Evolutionary conservation across 768 basidiomycete species (phyloP), one percentile per base, ranked within the genome.

Genomic region (Boletus barrowsii): DNA sequence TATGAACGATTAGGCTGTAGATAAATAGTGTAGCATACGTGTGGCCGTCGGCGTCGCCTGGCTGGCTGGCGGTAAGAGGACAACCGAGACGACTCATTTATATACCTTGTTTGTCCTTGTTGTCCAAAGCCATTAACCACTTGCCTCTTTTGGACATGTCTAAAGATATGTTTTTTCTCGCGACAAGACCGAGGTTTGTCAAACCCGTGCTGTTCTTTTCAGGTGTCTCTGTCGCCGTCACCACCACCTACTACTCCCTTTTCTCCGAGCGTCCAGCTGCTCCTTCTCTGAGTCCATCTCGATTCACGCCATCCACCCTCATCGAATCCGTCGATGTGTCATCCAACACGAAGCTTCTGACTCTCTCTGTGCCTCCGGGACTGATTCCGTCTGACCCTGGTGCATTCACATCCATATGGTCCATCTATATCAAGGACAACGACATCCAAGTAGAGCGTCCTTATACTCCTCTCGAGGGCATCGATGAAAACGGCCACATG

Each of bases 381-480:
- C 61, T 76, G 4, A 60, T 80, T 51, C 74, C 65, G 4, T 51
- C 44, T 9, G 46, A 52, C 24, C 55, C 56, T 35, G 26, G 55
- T 26, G 42, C 45, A 5, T 50, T 75, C 73, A 51, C 56, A 55
- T 55, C 81, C 78, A 82, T 91, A 54, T 93, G 84, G 81, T 88
- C 88, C 37, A 73, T 93, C 13, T 93, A 78, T 68, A 75, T 93
- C 66, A 93, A 93, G 66, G 89, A 93, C 65, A 86, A 87, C 58
- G 91, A 92, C 61, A 91, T 93, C 20, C 91, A 93, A 69, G 88
- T 93, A 32, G 91, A 93, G 63, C 72, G 91, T 50, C 84, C 89
- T 13, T 93, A 93, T 64, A 93, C 92, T 5, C 91, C 91, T 5
- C 72, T 93, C 45, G 76, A 83, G 56, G 86, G 90, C 20, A 73